Percentiles rank a stretch among this genome's conserved stretches.
Evolutionary conservation across 495 filamentous ascomycete genomes (phyloP).

Genomic region (Ascodesmis nigricans): DNA sequence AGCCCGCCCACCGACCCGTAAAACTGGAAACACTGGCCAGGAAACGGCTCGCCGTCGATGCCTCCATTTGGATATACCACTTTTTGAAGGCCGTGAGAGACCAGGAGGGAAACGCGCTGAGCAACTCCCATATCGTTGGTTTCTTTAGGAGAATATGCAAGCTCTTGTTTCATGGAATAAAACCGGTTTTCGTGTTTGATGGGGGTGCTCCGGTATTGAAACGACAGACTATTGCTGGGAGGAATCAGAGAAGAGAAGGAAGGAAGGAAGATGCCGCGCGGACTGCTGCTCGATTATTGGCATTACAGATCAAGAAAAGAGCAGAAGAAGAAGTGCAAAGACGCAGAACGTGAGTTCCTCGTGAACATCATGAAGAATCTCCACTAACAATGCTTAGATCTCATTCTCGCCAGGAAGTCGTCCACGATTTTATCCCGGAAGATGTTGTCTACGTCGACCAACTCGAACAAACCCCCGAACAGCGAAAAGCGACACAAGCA

Average conservation of each 20-base stretch:
- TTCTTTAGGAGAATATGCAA: conserved; percentile 98
- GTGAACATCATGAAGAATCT: conserved; percentile 1
- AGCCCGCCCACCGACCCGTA: conserved; percentile 73
- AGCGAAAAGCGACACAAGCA: conserved; percentile 50
- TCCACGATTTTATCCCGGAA: conserved; percentile 44
- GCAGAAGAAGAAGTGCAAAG: conserved; percentile 64
- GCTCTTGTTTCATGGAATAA: conserved; percentile 86
- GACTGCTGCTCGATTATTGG: conserved; percentile 75
- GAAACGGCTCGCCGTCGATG: conserved; percentile 88
- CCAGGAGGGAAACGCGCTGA: conserved; percentile 89
- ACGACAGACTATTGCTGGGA: conserved; percentile 60
- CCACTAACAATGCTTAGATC: too few relatives aligned
- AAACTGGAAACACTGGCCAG: conserved; percentile 89
- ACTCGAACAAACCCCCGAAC: conserved; percentile 51
- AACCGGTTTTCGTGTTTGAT: conserved; percentile 94
- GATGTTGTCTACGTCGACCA: conserved; percentile 77
- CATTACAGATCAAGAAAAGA: conserved; percentile 70
- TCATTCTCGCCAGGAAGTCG: too few relatives aligned
- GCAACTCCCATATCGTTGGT: conserved; percentile 83
- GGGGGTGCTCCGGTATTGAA: conserved; percentile 83
- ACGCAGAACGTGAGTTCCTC: conserved; percentile 28
- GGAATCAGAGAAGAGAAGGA: conserved; percentile 66
- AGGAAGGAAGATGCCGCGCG: conserved; percentile 75
- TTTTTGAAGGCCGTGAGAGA: conserved; percentile 97
- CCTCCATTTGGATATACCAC: conserved; percentile 98